Evolutionary conservation across 257 asterid genomes (phyloP).

Genomic region (Cordia subcordata): DNA sequence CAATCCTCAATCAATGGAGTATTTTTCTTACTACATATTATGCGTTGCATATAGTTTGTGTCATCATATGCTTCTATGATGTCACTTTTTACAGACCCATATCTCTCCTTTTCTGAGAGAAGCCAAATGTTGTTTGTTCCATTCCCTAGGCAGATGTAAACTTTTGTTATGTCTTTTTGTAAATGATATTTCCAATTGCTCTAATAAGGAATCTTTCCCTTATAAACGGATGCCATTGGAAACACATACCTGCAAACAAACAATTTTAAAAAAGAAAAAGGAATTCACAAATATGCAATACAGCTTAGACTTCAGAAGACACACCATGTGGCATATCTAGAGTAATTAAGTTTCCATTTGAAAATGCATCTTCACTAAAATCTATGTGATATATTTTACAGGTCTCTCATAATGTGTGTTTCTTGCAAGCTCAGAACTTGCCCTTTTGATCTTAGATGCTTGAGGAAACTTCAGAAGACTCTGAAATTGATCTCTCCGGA

Average conservation of each 20-base stretch:
- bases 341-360: background rate
- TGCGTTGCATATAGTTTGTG: too few relatives aligned
- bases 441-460: constrained; percentile 5
- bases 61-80: too few relatives aligned
- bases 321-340: background rate
- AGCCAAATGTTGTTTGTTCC: background rate
- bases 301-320: background rate
- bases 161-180: background rate
- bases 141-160: background rate
- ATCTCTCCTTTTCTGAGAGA: background rate
- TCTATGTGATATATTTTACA: background rate
- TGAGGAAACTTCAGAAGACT: background rate
- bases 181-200: background rate
- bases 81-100: background rate
- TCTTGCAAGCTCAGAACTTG: background rate
- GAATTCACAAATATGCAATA: background rate
- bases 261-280: background rate
- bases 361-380: background rate
- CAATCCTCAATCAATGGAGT: too few relatives aligned
- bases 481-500: background rate
- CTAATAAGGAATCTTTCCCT: constrained; percentile 2
- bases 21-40: too few relatives aligned
- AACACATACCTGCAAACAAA: background rate
- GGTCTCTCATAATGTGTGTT: background rate
- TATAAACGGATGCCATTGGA: background rate